phyloP scores from a whole-genome alignment of 179 eudicot genomes.

The Drosera spatulata region DNA sequence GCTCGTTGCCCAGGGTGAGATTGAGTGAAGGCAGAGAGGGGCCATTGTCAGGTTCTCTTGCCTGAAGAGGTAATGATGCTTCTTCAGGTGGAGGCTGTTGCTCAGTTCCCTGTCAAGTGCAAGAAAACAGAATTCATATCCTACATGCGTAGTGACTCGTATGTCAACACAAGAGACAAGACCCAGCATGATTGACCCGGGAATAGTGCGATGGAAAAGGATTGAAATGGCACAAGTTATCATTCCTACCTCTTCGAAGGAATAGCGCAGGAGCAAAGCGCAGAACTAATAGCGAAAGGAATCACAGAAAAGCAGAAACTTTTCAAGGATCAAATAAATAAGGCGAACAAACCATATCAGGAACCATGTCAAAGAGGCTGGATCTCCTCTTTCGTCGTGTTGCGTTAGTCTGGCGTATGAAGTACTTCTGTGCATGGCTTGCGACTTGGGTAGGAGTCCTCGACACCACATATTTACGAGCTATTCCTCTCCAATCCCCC shows the following conservation, averaged over 20 bases:
- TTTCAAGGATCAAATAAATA: no score
- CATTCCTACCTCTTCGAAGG: no score
- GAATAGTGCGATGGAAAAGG: no score
- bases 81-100: conserved; percentile 24
- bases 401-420: conserved; percentile 62
- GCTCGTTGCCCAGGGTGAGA: conserved; percentile 38
- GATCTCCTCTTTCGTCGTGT: conserved; percentile 72
- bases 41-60: conserved; percentile 10
- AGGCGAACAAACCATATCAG: conserved; percentile 44
- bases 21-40: conserved; percentile 24
- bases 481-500: conserved; percentile 93
- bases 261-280: no score
- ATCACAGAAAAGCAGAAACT: no score
- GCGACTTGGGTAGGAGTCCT: conserved; percentile 20
- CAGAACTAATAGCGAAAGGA: no score
- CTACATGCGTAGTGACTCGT: no score
- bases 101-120: conserved; percentile 23
- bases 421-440: conserved; percentile 92
- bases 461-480: conserved; percentile 64
- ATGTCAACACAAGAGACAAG: no score
- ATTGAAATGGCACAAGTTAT: no score
- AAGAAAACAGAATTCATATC: not conserved
- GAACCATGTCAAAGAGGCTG: conserved; percentile 85
- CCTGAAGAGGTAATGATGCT: conserved; percentile 15
- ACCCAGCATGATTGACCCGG: no score